Evolutionary conservation across 2,329 filamentous ascomycete genomes (phyloP).

Genomic region (Colletotrichum sp.): DNA sequence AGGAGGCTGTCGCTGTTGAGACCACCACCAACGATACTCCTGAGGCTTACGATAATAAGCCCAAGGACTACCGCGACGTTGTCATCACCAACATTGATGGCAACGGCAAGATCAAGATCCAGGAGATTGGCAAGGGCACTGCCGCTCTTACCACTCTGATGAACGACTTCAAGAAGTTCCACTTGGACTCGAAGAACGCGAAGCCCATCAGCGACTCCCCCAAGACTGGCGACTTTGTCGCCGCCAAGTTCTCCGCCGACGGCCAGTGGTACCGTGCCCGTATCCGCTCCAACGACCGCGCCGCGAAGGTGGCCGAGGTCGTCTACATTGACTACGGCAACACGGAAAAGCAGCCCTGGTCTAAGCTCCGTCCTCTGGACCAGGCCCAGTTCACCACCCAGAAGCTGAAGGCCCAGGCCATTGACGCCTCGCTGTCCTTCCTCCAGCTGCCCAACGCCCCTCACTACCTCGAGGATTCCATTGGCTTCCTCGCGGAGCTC

Average conservation of each 20-base stretch:
- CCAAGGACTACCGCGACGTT: constrained; percentile 88
- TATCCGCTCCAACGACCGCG: constrained; percentile 90
- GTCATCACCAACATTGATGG: constrained; percentile 89
- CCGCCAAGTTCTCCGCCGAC: constrained; percentile 89
- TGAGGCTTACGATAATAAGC: constrained; percentile 65
- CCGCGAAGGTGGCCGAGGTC: constrained; percentile 87
- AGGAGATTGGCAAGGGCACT: constrained; percentile 87
- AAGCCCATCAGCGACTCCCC: constrained; percentile 76
- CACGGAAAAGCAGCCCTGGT: constrained; percentile 87
- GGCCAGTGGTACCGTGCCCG: constrained; percentile 94
- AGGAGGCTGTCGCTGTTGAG: constrained; percentile 56
- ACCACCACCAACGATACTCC: constrained; percentile 51
- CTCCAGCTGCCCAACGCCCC: constrained; percentile 83
- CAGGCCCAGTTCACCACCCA: constrained; percentile 79
- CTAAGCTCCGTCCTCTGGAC: constrained; percentile 79
- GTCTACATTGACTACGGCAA: constrained; percentile 98
- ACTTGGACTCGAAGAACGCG: constrained; percentile 82
- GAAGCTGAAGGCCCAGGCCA: constrained; percentile 85
- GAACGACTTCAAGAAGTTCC: constrained; percentile 90
- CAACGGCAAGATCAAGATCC: constrained; percentile 84
- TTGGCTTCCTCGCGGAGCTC: constrained; percentile 75
- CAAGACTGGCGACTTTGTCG: constrained; percentile 90
- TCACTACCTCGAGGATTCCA: constrained; percentile 84
- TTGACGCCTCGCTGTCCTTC: constrained; percentile 86
- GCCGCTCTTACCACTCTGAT: constrained; percentile 86